A percentile compares a stretch with the other conserved stretches of the same genome.
Evolutionary conservation across 805 yeast species (phyloP).

Genomic region (Hanseniaspora vineae): DNA sequence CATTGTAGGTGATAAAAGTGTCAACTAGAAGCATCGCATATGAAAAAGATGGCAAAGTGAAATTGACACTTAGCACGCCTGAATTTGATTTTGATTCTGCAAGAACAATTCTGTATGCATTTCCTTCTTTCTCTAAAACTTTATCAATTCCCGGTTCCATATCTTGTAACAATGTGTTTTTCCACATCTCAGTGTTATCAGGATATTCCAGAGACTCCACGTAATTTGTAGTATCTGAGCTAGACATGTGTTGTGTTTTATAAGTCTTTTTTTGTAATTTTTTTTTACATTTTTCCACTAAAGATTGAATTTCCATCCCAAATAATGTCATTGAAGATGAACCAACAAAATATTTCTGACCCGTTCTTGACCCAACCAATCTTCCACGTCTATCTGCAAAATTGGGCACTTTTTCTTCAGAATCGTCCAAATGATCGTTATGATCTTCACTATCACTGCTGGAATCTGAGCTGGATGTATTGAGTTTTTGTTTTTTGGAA

Average conservation of each 20-base stretch:
- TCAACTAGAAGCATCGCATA: constrained; percentile 66
- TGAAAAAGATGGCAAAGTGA: constrained; percentile 62
- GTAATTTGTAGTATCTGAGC: not conserved
- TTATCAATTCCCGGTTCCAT: constrained; percentile 30
- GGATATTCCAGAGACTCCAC: constrained; percentile 5
- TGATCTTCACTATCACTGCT: constrained; percentile 4
- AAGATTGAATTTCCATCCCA: constrained; percentile 62
- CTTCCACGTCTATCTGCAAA: constrained; percentile 62
- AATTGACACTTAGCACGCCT: constrained; percentile 41
- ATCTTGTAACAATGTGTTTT: not conserved
- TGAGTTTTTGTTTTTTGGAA: no score
- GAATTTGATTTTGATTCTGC: constrained; percentile 48
- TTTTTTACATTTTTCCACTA: constrained; percentile 30
- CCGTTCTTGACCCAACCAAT: constrained; percentile 59
- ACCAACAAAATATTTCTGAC: constrained; percentile 65
- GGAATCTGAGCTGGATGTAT: constrained; percentile 3
- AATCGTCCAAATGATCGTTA: constrained; percentile 3
- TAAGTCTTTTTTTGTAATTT: constrained; percentile 12
- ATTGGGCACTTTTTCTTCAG: constrained; percentile 51
- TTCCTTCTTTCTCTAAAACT: constrained; percentile 60
- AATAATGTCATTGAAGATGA: constrained; percentile 74
- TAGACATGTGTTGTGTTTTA: no score
- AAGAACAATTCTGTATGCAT: constrained; percentile 57
- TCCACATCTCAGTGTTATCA: constrained; percentile 6
- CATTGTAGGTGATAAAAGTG: constrained; percentile 65